Percentiles rank a stretch among this genome's conserved stretches.
These are phyloP conservation scores for Russula compacta DNA, from an alignment of 768 basidiomycete species.

Conservation along the genomic window DNA sequence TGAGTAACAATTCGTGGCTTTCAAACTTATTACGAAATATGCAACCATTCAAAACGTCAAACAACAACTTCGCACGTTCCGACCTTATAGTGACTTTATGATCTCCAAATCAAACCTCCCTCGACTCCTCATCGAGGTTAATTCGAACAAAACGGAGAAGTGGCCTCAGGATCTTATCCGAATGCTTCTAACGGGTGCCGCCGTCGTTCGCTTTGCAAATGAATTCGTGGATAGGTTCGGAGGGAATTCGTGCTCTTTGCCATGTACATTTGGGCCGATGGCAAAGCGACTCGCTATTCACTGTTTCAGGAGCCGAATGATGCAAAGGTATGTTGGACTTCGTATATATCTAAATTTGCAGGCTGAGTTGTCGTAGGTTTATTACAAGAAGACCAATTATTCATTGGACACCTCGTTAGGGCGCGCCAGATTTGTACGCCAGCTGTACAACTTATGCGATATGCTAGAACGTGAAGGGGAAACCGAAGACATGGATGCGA, in stretches of 20 bases:
- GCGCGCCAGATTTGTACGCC: background rate
- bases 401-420: background rate
- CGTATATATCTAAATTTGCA: background rate
- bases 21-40: too few relatives aligned
- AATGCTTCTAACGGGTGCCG: conserved; percentile 43
- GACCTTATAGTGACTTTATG: too few relatives aligned
- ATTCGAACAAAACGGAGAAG: too few relatives aligned
- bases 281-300: background rate
- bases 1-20: too few relatives aligned
- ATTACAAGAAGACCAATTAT: background rate
- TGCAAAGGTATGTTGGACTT: background rate
- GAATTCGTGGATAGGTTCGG: background rate
- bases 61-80: too few relatives aligned
- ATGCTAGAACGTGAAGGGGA: too few relatives aligned
- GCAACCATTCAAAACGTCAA: too few relatives aligned
- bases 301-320: background rate
- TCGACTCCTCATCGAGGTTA: too few relatives aligned
- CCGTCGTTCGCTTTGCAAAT: background rate
- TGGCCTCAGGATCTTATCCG: conserved; percentile 41
- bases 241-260: background rate
- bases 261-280: background rate
- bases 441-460: too few relatives aligned
- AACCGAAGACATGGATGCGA: too few relatives aligned
- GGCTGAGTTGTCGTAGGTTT: too few relatives aligned
- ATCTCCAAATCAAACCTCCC: too few relatives aligned